A percentile compares a stretch with the other conserved stretches of the same genome.
phyloP scores from a whole-genome alignment of 352 stramenopile species.

The Pythium rhizo-oryzae region DNA sequence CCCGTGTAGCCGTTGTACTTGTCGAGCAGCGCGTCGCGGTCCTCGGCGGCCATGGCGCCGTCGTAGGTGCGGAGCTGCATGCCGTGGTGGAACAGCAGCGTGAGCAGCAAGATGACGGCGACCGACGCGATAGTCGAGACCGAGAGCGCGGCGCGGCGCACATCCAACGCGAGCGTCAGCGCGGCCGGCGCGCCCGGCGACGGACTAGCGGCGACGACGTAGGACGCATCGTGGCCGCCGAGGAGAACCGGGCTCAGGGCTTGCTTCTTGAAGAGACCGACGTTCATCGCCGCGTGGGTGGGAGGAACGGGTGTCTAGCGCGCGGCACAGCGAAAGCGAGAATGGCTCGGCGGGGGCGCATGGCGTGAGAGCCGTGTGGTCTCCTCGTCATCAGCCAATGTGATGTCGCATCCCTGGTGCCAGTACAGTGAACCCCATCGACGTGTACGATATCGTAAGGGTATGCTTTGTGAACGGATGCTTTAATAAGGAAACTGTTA shows the following conservation, averaged over 20 bases:
- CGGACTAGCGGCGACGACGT: neutral
- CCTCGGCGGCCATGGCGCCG: neutral
- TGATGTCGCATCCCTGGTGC: no score
- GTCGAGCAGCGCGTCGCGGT: slow-evolving; percentile 1
- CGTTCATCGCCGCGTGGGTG: neutral
- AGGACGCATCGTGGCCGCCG: neutral
- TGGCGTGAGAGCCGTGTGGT: no score
- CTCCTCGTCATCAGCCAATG: no score
- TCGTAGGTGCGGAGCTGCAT: neutral
- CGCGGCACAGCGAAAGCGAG: neutral
- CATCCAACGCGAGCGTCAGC: neutral
- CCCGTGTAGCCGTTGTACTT: slow-evolving; percentile 15
- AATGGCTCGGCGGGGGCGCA: no score
- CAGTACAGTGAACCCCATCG: no score
- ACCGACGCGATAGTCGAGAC: neutral
- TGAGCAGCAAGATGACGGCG: neutral
- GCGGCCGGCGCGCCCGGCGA: neutral
- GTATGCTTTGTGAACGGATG: no score
- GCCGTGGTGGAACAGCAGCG: neutral
- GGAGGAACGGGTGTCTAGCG: no score
- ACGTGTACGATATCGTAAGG: no score
- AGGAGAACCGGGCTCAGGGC: neutral
- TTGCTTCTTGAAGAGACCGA: neutral
- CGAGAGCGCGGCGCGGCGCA: neutral
- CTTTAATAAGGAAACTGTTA: no score